A percentile compares a stretch with the other conserved stretches of the same genome.
Evolutionary conservation across 495 filamentous ascomycete species (phyloP).

Genomic region (Diplogelasinospora grovesii): DNA sequence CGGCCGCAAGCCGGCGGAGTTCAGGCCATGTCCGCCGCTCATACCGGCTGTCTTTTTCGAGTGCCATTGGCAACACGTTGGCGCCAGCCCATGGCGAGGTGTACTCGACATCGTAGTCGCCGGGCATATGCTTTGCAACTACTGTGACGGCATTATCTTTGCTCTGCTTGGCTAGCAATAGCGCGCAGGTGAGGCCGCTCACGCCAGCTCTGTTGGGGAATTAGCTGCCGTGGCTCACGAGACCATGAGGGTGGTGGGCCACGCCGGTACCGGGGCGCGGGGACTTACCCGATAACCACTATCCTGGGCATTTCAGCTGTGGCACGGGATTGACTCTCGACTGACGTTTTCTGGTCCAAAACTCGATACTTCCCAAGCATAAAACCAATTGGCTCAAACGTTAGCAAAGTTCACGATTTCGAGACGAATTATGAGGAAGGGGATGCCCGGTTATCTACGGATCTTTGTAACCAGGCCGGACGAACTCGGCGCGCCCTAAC

Average conservation of each 20-base stretch:
- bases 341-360: too few species aligned
- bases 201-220: conserved; percentile 78
- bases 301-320: conserved; percentile 44
- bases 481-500: too few species aligned
- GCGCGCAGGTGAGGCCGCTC: conserved; percentile 83
- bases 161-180: conserved; percentile 70
- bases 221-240: not conserved
- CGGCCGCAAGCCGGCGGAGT: conserved; percentile 55
- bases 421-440: too few species aligned
- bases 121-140: conserved; percentile 93
- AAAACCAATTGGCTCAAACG: too few species aligned
- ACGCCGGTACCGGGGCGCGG: conserved; percentile 2
- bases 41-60: conserved; percentile 42
- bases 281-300: conserved; percentile 56
- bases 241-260: too few species aligned
- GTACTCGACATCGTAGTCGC: conserved; percentile 97
- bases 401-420: too few species aligned
- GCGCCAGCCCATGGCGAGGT: conserved; percentile 93
- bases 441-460: too few species aligned
- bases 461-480: too few species aligned
- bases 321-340: too few species aligned
- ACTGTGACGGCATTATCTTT: conserved; percentile 65
- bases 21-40: conserved; percentile 64
- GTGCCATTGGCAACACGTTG: conserved; percentile 66
- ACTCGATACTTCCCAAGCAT: too few species aligned